These are phyloP conservation scores for Plasmodium reichenowi DNA, from an alignment of 169 alveolate genomes.

Conservation along the genomic window DNA sequence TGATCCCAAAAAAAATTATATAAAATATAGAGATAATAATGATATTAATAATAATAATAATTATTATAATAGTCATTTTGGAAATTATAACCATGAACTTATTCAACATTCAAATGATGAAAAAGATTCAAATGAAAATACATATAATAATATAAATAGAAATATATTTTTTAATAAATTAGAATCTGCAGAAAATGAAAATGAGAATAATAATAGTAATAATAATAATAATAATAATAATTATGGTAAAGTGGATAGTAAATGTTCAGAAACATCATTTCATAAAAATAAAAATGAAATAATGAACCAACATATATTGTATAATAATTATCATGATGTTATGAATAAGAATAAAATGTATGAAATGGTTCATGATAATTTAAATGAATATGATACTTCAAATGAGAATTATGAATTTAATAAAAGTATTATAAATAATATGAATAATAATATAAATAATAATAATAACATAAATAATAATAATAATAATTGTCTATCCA, in stretches of 20 bases:
- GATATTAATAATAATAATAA: slow-evolving; percentile 9
- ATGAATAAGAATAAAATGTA: not conserved
- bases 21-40: slow-evolving; percentile 15
- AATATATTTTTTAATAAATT: slow-evolving; percentile 9
- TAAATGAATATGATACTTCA: not conserved
- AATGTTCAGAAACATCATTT: slow-evolving; percentile 6
- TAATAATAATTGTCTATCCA: not conserved
- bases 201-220: slow-evolving; percentile 24
- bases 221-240: slow-evolving; percentile 15
- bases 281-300: not conserved
- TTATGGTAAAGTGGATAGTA: slow-evolving; percentile 1
- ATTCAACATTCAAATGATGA: not conserved
- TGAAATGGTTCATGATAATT: not conserved
- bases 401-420: not conserved
- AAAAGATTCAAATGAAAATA: slow-evolving; percentile 1
- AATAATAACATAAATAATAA: not conserved
- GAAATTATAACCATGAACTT: slow-evolving; percentile 1
- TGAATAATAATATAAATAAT: not conserved
- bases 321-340: slow-evolving; percentile 10
- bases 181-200: not conserved
- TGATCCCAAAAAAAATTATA: not conserved
- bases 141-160: not conserved
- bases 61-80: not conserved
- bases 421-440: not conserved
- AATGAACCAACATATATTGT: slow-evolving; percentile 1